Base-by-base conservation (phyloP, 176 grass and related monocot genomes). In the Carex littledalei region DNA sequence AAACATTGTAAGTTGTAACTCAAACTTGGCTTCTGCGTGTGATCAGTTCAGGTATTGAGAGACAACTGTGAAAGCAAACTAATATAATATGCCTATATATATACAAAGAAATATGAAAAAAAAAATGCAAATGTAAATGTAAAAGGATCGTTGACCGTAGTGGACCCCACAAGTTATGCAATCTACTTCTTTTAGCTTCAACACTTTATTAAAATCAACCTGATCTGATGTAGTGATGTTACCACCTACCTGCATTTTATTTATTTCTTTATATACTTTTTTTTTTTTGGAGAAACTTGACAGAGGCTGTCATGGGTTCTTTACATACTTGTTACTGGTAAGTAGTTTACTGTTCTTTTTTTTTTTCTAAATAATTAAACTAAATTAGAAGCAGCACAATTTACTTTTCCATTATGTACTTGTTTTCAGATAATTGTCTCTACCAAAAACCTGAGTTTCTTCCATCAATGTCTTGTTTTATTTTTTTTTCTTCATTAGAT, bases 1-100 rank as follows among this genome's bases (percentile, higher is more conserved):
- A 56, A 67, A 85, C 29, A 86, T 43, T 17, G 87, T 73, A 77
- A 67, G 62, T 91, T 88, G 37, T 39, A 39, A 39, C 37, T 39
- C 37, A 39, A 68, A 47, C 41, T 69, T 69, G 67, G 32, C 4
- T 8, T 13, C 14, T 50, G 47, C 12, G 11, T 11, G 12, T n/a
- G 9, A 10, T 50, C 47, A 50, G 47, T 49, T 10, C 45, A 31
- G 9, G 29, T 67, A 66, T 67, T 72, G 39, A 47, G 68, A 47
- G 68, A 72, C 7, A 47, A 43, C 68, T 47, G 17, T 47, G 68
- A 72, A 72, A 47, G 39, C 8, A 72, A 72, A 47, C 39, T 47
- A 72, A 72, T 72, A 20, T 47, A 21, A 47, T 47, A 72, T 43
- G 67, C 67, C 35, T 43, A 47, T 72, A 72, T 37, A 68, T 72